Percentiles rank a stretch among this genome's conserved stretches.
Conservation (phyloP, 768 basidiomycete genomes). For the Russula foetens region DNA sequence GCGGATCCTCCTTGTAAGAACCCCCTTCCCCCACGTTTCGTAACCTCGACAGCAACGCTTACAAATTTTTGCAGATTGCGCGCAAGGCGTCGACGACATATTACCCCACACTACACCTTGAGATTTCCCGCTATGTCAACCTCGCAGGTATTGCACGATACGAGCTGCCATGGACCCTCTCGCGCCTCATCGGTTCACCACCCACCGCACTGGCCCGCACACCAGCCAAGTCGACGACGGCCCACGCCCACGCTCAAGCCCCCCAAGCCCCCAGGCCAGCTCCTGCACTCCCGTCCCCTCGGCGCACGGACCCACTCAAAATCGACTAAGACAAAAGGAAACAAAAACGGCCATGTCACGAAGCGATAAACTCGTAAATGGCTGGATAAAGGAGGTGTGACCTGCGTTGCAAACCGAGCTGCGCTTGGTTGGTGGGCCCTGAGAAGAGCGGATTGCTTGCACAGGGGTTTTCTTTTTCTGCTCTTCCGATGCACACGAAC, state of each 20-base stretch:
- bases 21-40: not conserved
- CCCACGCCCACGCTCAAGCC: not conserved
- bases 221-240: not conserved
- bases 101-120: conserved; percentile 91
- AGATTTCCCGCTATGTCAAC: conserved; percentile 80
- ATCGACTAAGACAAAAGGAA: conserved; percentile 4
- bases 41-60: not conserved
- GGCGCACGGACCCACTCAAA: conserved; percentile 13
- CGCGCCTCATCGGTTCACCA: conserved; percentile 71
- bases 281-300: conserved; percentile 15
- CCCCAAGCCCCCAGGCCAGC: not conserved
- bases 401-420: conserved; percentile 1
- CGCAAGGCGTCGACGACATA: conserved; percentile 93
- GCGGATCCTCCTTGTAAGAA: conserved; percentile 76
- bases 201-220: conserved; percentile 42
- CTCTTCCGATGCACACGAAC: not conserved
- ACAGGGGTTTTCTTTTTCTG: not conserved
- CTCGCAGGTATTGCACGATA: conserved; percentile 57
- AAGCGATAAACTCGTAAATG: not conserved
- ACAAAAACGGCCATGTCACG: too few relatives aligned
- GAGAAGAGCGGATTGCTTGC: not conserved
- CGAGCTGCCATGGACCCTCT: conserved; percentile 75
- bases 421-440: not conserved
- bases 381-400: too few relatives aligned
- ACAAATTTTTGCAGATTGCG: conserved; percentile 55